Evolutionary conservation across 768 basidiomycete species (phyloP), one percentile per base, ranked within the genome.

Genomic region (Tylopilus sp.): DNA sequence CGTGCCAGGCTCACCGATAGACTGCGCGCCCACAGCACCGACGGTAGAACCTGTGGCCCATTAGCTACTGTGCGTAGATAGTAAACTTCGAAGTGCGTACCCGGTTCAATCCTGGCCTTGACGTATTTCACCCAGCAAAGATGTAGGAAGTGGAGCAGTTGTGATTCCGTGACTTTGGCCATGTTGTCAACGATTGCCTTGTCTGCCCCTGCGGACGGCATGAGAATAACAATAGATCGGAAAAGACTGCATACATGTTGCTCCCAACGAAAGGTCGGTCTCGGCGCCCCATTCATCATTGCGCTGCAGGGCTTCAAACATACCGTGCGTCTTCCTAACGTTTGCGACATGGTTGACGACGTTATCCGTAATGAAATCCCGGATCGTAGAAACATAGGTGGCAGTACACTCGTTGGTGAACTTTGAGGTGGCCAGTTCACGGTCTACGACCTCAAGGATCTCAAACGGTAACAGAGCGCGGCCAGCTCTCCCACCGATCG

Each of bases 1-100:
- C 0, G 97, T 99, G 37, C 96, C 97, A 1, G 97, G 97, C 72
- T 99, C 97, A 64, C 97, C 97, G 58, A 99, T 98, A 1, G 97
- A 98, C 66, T 99, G 97, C 6, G 97, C 97, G 5, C 96, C 97
- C 37, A 99, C 93, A 28, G 97, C 97, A 26, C 97, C 97, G 19
- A 99, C 97, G 19, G 97, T 98, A 0, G 96, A 98, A 11, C 95
- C 94, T 92, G 45, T 28, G 41, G 3, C 16, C 3, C 4, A 13
- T 51, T 31, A 50, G 30, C 3, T 4, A 4, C 14, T 2, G 11
- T n/a, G 24, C 30, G 36, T 11, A 2, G 25, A 8, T 0, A 7
- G 38, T 16, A 6, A 7, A 21, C 40, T 47, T 17, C 49, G 52
- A 21, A 48, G 12, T 17, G 46, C 65, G 36, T 48, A 88, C 92